Evolutionary conservation across 768 basidiomycete genomes (phyloP).

Genomic region (Rhodotorula toruloides): DNA sequence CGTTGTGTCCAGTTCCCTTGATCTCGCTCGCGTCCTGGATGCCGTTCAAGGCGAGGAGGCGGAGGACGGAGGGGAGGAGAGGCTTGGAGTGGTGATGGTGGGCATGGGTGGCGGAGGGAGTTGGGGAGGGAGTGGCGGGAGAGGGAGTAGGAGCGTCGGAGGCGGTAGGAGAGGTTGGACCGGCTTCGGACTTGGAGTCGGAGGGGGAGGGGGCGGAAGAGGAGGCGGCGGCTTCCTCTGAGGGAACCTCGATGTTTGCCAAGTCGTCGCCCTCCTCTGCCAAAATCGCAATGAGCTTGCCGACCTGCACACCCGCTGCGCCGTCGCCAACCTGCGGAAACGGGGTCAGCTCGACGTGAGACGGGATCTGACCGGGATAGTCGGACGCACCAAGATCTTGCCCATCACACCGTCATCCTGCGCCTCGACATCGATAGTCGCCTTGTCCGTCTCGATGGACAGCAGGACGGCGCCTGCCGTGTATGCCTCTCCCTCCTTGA

Average conservation of each 20-base stretch:
- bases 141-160: constrained; percentile 31
- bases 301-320: constrained; percentile 76
- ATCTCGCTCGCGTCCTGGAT: constrained; percentile 62
- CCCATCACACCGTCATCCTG: constrained; percentile 95
- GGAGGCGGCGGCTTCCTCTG: constrained; percentile 31
- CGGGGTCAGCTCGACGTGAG: not conserved
- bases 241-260: constrained; percentile 63
- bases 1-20: constrained; percentile 80
- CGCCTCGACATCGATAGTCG: constrained; percentile 97
- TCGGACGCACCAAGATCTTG: constrained; percentile 86
- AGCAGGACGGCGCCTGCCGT: constrained; percentile 84
- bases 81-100: constrained; percentile 46
- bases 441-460: constrained; percentile 82
- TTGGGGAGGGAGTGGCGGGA: constrained; percentile 15
- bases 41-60: constrained; percentile 65
- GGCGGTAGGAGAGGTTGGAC: constrained; percentile 37
- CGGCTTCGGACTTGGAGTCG: constrained; percentile 12
- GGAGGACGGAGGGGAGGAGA: constrained; percentile 83
- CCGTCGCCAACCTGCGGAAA: constrained; percentile 63
- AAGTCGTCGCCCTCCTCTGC: constrained; percentile 96
- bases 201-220: constrained; percentile 23
- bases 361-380: constrained; percentile 67
- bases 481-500: constrained; percentile 88
- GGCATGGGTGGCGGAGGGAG: constrained; percentile 34
- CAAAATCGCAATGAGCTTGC: constrained; percentile 80